Evolutionary conservation across 2,329 filamentous ascomycete species (phyloP).

Genomic region (Elsinoe fawcettii): DNA sequence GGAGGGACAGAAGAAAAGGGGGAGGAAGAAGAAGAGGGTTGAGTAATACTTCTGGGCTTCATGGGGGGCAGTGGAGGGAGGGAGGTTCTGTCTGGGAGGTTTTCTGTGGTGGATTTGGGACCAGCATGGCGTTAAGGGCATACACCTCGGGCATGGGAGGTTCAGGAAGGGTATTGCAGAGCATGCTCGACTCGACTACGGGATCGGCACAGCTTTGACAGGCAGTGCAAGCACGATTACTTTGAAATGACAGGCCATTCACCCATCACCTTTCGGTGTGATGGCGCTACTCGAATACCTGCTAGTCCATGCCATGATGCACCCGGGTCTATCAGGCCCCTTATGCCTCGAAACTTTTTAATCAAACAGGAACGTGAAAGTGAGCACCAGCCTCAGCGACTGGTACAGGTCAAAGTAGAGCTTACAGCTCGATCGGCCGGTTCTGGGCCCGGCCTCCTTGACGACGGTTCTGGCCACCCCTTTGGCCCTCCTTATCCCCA

Average conservation of each 20-base stretch:
- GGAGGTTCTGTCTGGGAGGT: background rate
- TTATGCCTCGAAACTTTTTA: slow-evolving; percentile 6
- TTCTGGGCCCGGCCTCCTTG: slow-evolving; percentile 18
- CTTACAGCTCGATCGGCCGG: slow-evolving; percentile 18
- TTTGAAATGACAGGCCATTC: slow-evolving; percentile 5
- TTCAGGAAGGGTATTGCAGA: too few species aligned
- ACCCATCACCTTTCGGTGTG: slow-evolving; percentile 13
- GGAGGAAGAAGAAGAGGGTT: slow-evolving; percentile 26
- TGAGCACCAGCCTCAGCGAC: background rate
- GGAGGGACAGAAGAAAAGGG: slow-evolving; percentile 34
- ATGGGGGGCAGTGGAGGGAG: background rate
- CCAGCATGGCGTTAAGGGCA: background rate
- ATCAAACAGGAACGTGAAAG: slow-evolving; percentile 4
- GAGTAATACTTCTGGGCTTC: slow-evolving; percentile 14
- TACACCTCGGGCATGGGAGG: too few species aligned
- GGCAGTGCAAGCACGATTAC: background rate
- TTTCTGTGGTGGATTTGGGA: too few species aligned
- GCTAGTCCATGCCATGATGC: slow-evolving; percentile 10
- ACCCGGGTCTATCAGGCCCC: background rate
- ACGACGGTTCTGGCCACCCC: slow-evolving; percentile 18
- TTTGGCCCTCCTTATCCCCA: slow-evolving; percentile 17
- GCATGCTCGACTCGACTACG: too few species aligned
- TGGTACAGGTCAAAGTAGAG: background rate
- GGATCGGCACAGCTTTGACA: too few species aligned
- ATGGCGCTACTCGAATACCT: slow-evolving; percentile 6